Evolutionary conservation across 2,329 filamentous ascomycete species (phyloP), one percentile per base, ranked within the genome.

Genomic region (Ophiostoma angusticollis): DNA sequence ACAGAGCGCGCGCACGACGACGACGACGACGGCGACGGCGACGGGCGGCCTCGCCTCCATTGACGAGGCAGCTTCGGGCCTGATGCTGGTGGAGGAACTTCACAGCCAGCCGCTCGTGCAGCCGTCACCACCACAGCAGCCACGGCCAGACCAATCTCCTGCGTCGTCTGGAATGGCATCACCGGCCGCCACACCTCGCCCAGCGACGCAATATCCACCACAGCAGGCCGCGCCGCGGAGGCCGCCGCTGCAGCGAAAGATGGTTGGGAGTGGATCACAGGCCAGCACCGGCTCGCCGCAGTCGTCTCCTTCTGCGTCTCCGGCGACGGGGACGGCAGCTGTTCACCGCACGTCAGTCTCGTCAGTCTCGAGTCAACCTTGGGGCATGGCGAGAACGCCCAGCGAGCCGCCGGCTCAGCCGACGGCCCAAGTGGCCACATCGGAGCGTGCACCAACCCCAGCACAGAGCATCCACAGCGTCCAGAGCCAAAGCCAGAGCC

Each of bases 51-150:
- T 31, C 25, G 12, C 23, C n/a, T 28, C 41, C 4, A 43, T 50
- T 16, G 21, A 43, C 17, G 49, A 54, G 23, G 40, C 53, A 2
- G 55, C 53, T 1, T 54, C 56, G 0, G 49, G 56, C 13, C 45
- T 58, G 8, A 51, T 54, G 31, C 52, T 55, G 12, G 55, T 51
- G 13, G 42, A 32, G 8, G 42, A 44, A 19, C 13, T 27, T 11
- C 33, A 17, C 14, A 18, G 23, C 22, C 29, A 23, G 21, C 37
- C 22, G 17, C 19, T 25, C n/a, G 37, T 19, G 11, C 30, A 34
- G 9, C 12, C 35, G 21, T 36, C 24, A 12, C 23, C 18, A 12
- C 31, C 19, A 6, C 39, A 23, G 14, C 31, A 32, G 17, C 29
- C 22, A 3, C 33, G 14, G 16, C 9, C 9, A 13, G 23, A 27